These are phyloP conservation scores for Vinca minor DNA, from an alignment of 257 asterid genomes.

Conservation along the genomic window DNA sequence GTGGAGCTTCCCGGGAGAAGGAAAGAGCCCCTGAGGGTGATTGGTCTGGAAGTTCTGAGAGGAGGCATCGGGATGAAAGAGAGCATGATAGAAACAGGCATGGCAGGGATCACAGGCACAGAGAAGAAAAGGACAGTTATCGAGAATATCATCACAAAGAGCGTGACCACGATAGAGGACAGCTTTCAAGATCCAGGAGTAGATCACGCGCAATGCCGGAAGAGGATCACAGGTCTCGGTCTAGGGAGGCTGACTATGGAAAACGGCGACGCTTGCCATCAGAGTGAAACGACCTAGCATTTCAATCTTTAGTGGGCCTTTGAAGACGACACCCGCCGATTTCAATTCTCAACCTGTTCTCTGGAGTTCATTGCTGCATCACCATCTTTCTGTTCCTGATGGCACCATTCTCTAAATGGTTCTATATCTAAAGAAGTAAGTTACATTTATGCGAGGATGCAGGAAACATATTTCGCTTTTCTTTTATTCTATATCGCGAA, in stretches of 20 bases:
- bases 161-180: constrained; percentile 34
- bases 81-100: constrained; percentile 34
- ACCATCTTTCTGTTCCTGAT: constrained; percentile 27
- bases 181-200: constrained; percentile 42
- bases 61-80: constrained; percentile 41
- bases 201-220: constrained; percentile 40
- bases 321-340: constrained; percentile 6
- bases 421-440: constrained; percentile 56
- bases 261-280: constrained; percentile 41
- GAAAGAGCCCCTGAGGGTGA: constrained; percentile 43
- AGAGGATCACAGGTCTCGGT: constrained; percentile 35
- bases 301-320: constrained; percentile 6
- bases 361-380: constrained; percentile 26
- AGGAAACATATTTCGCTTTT: constrained; percentile 30
- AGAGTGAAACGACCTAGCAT: constrained; percentile 23
- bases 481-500: constrained; percentile 25
- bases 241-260: constrained; percentile 43
- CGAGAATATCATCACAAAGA: constrained; percentile 33
- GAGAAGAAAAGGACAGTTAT: constrained; percentile 33
- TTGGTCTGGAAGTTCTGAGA: constrained; percentile 43
- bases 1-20: constrained; percentile 38
- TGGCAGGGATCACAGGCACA: constrained; percentile 37
- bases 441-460: constrained; percentile 31
- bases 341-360: constrained; percentile 14
- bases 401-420: constrained; percentile 24